Conservation (phyloP, 2,329 filamentous ascomycete genomes). For the Bimuria novae-zelandiae region DNA sequence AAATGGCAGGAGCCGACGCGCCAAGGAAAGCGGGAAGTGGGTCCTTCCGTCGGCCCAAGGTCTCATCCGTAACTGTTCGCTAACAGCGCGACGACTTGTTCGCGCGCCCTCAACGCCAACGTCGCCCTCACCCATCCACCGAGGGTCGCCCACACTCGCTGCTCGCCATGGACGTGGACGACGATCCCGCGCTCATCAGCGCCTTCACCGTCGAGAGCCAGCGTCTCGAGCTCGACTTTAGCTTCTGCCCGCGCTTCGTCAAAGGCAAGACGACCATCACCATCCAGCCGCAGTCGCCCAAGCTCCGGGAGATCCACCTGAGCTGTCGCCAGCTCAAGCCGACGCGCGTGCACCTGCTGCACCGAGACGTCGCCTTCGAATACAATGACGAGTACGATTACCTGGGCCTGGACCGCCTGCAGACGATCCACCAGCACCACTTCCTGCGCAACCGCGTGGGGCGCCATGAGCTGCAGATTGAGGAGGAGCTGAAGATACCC, state of each 20-base stretch:
- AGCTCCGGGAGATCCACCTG: conserved; percentile 60
- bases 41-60: too few species aligned
- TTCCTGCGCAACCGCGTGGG: conserved; percentile 72
- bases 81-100: too few species aligned
- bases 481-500: conserved; percentile 62
- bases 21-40: too few species aligned
- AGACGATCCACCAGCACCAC: conserved; percentile 73
- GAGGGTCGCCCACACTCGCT: conserved; percentile 38
- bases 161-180: conserved; percentile 34
- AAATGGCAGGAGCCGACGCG: too few species aligned
- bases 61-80: too few species aligned
- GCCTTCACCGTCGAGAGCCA: conserved; percentile 73
- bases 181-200: conserved; percentile 37
- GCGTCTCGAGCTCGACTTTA: conserved; percentile 85
- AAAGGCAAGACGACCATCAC: conserved; percentile 81
- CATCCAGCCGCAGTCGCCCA: conserved; percentile 66
- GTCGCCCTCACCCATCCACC: conserved; percentile 16
- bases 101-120: conserved; percentile 9
- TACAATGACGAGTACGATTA: conserved; percentile 70
- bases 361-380: conserved; percentile 43
- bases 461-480: conserved; percentile 57
- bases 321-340: conserved; percentile 67
- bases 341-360: conserved; percentile 55
- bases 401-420: conserved; percentile 61
- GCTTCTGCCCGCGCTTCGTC: conserved; percentile 76